Conservation (phyloP, 306 rosid genomes). For the Citrullus mucosospermus region DNA sequence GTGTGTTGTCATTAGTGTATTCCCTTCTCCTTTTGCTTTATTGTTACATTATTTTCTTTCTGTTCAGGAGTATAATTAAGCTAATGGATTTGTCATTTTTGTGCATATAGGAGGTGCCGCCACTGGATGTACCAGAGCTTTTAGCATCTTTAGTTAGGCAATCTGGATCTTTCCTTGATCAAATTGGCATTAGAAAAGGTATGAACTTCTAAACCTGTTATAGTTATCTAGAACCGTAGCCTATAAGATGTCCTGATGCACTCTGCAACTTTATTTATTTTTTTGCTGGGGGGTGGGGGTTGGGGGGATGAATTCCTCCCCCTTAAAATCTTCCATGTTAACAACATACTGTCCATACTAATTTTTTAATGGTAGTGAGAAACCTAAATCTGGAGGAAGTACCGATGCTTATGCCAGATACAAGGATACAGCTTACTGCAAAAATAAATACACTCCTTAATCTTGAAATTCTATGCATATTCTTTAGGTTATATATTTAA, state of each 20-base stretch:
- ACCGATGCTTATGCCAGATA: background rate
- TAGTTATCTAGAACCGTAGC: background rate
- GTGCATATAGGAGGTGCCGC: slow-evolving; percentile 66
- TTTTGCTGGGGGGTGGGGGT: background rate
- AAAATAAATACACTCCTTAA: background rate
- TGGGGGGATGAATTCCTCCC: background rate
- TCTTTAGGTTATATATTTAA: background rate
- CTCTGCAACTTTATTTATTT: background rate
- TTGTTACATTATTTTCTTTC: background rate
- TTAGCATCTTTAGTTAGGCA: slow-evolving; percentile 84
- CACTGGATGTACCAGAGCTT: slow-evolving; percentile 85
- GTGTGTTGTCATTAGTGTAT: background rate
- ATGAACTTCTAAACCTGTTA: background rate
- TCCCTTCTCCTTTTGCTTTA: background rate
- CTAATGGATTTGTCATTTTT: slow-evolving; percentile 9
- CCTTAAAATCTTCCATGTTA: background rate
- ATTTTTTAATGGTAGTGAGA: background rate
- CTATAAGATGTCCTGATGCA: background rate
- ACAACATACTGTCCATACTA: background rate
- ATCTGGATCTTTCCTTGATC: slow-evolving; percentile 85
- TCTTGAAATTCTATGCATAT: background rate
- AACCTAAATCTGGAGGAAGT: background rate
- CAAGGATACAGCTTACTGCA: background rate
- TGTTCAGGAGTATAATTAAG: background rate
- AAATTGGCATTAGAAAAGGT: slow-evolving; percentile 82